These are phyloP conservation scores for Dichomitus squalens DNA, from an alignment of 1,284 basidiomycete species.

Conservation along the genomic window DNA sequence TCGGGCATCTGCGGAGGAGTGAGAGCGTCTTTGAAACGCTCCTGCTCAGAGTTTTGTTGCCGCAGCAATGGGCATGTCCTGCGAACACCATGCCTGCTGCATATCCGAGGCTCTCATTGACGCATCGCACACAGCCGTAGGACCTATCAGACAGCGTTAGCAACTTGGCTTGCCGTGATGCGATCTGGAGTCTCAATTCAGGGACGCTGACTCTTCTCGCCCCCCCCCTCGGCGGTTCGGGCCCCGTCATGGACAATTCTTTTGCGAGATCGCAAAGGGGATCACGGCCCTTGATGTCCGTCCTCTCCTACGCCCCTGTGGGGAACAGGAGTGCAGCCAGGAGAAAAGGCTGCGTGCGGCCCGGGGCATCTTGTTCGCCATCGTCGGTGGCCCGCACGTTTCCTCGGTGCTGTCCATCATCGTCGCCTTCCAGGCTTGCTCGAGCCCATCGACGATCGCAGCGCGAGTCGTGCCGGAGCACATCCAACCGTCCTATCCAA, in stretches of 20 bases:
- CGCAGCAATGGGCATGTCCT: no score
- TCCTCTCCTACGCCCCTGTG: constrained; percentile 63
- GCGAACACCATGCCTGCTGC: no score
- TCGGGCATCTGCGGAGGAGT: no score
- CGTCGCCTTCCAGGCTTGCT: constrained; percentile 35
- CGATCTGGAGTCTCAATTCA: no score
- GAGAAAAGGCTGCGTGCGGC: constrained; percentile 50
- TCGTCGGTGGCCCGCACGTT: constrained; percentile 60
- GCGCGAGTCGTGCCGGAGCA: constrained; percentile 69
- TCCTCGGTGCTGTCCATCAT: constrained; percentile 56
- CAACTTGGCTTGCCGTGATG: no score
- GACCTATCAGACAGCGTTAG: no score
- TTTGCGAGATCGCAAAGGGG: constrained; percentile 41
- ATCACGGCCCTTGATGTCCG: constrained; percentile 47
- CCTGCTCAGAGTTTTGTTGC: no score
- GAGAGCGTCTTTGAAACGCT: no score
- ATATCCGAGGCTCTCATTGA: no score
- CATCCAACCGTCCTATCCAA: constrained; percentile 59
- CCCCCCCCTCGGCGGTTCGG: constrained; percentile 61
- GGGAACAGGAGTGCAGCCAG: constrained; percentile 54
- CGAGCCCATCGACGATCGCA: constrained; percentile 36
- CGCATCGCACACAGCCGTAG: no score
- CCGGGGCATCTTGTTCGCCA: constrained; percentile 59
- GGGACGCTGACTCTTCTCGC: no score
- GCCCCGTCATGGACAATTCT: constrained; percentile 50